Conservation (phyloP, 305 asterid genomes). For the Fraxinus greggii region DNA sequence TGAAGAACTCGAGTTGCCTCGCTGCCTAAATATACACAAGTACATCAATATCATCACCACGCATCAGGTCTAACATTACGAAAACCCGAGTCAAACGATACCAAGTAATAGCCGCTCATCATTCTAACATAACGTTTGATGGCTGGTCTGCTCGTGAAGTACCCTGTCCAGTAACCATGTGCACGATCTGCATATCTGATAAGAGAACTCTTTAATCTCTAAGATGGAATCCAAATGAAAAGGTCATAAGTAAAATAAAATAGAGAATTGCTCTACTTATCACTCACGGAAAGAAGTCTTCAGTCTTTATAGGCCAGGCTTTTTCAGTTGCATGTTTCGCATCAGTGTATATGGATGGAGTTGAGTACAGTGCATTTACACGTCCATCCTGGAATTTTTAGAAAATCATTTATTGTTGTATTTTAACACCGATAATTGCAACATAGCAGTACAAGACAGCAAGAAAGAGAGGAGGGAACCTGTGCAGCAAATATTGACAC, state of each 20-base stretch:
- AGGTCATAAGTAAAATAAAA: background rate
- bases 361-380: constrained; percentile 74
- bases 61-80: background rate
- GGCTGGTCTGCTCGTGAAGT: constrained; percentile 70
- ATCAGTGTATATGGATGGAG: constrained; percentile 71
- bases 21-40: constrained; percentile 38
- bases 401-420: constrained; percentile 17
- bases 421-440: background rate
- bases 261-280: constrained; percentile 3
- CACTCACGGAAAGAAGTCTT: constrained; percentile 76
- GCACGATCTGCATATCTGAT: constrained; percentile 62
- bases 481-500: background rate
- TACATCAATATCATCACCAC: constrained; percentile 16
- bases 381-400: constrained; percentile 62
- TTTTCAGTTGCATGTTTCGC: constrained; percentile 55
- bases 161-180: constrained; percentile 77
- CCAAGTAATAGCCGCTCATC: constrained; percentile 72
- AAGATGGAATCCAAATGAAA: constrained; percentile 12
- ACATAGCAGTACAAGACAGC: background rate
- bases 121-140: constrained; percentile 58
- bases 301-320: constrained; percentile 66
- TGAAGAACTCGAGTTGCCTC: constrained; percentile 47
- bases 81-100: constrained; percentile 24
- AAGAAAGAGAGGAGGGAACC: background rate
- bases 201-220: constrained; percentile 9